Percentiles rank a stretch among this genome's conserved stretches.
phyloP scores from a whole-genome alignment of 805 yeast genomes.

The Teunomyces aglyptinius region DNA sequence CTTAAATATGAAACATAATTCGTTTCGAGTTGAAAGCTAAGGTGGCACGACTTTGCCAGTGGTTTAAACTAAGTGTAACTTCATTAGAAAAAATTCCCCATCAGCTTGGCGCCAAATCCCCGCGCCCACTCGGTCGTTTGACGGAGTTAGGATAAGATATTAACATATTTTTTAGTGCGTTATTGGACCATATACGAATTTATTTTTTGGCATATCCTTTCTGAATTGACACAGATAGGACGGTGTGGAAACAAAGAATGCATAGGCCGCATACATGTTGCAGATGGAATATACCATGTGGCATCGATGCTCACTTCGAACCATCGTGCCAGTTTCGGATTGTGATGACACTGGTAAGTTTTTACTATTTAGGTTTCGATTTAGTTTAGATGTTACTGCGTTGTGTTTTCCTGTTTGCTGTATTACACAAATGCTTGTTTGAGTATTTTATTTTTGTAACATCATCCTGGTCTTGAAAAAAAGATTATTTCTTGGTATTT shows the following conservation, averaged over 20 bases:
- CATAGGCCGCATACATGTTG: too few relatives aligned
- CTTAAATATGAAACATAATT: neutral
- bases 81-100: neutral
- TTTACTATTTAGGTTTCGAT: neutral
- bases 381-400: slow-evolving; percentile 5
- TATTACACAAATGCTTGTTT: neutral
- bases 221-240: neutral
- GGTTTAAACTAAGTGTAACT: neutral
- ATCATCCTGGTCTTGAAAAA: neutral
- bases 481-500: slow-evolving; percentile 4
- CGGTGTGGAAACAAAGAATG: neutral
- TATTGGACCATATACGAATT: slow-evolving; percentile 4
- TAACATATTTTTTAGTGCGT: slow-evolving; percentile 4
- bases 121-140: slow-evolving; percentile 1
- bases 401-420: slow-evolving; percentile 1
- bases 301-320: too few relatives aligned
- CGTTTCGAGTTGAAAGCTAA: neutral
- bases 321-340: neutral
- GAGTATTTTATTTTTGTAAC: neutral
- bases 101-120: slow-evolving; percentile 1
- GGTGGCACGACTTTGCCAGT: neutral
- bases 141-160: slow-evolving; percentile 3
- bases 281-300: too few relatives aligned
- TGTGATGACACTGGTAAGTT: neutral
- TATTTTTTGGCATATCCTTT: neutral